Evolutionary conservation across 441 rosid genomes (phyloP).

Genomic region (Omphalea diandra): DNA sequence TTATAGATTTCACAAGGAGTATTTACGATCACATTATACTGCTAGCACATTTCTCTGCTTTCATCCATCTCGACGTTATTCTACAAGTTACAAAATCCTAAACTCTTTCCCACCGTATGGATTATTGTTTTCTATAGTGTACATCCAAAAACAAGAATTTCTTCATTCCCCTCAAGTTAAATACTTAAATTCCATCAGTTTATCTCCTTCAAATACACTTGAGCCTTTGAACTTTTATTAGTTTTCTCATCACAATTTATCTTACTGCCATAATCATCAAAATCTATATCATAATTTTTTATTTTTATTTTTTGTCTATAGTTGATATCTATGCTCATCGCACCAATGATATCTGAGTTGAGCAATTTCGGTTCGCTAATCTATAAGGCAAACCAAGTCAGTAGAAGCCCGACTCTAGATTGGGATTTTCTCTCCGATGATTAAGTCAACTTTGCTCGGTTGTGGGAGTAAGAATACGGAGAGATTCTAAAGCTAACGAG

Average conservation of each 20-base stretch:
- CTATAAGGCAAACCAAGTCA: no score
- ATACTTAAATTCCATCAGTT: not conserved
- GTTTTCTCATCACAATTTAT: not conserved
- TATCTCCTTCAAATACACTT: not conserved
- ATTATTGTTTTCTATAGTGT: not conserved
- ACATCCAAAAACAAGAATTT: not conserved
- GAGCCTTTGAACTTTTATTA: not conserved
- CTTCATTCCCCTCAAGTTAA: not conserved
- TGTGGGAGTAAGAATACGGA: no score
- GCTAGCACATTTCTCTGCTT: not conserved
- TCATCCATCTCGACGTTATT: constrained; percentile 2
- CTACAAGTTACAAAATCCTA: not conserved
- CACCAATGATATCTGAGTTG: no score
- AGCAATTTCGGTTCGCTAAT: no score
- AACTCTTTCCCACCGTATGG: not conserved
- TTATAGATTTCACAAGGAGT: not conserved
- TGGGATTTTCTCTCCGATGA: no score
- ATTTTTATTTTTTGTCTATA: no score
- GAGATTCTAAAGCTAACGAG: no score
- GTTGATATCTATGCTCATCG: no score
- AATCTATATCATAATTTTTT: not conserved
- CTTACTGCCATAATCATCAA: not conserved
- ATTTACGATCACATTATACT: not conserved
- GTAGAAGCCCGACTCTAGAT: no score
- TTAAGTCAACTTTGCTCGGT: no score